Base-by-base conservation (phyloP, 1,139 yeast species). In the Geotrichum siamense region DNA sequence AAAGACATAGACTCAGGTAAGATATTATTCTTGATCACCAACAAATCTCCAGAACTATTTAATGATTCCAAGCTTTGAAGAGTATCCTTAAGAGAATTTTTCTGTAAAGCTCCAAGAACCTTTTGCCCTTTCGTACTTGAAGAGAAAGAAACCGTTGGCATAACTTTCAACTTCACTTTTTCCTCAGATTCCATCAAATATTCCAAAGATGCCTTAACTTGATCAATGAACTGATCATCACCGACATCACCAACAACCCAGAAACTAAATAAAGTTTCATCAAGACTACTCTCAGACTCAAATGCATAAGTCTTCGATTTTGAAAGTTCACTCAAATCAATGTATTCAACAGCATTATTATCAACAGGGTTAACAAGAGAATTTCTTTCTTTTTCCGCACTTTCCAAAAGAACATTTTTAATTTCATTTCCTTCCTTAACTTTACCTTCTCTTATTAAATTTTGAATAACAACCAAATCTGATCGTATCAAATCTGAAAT, bases 211-310 rank as follows among this genome's bases (percentile, higher is more conserved):
- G 65, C 66, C 9, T 61, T 48, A 10, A 78, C 57, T 55, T 79
- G 86, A 1, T 61, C 52, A 15, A 70, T 44, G 13, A 72, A 60
- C 1, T 53, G 48, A 1, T 51, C 39, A 2, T 68, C 56, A 13
- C 66, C 62, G 43, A 78, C 69, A 54, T 78, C 76, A 12, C 85
- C 87, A 43, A 77, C 61, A 10, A 81, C 51, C 71, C 83, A 78
- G 13, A 78, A 51, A 0, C 79, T 68, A 0, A 53, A 49, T 29
- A 38, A 43, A 15, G 33, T 33, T 12, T 45, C 50, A 19, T 42
- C 40, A 23, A 39, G 48, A 19, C 20, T 39, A 12, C 13, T 20
- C 26, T 33, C 31, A 27, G 31, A 31, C n/a, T 28, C 22, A 16
- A 43, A 38, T 2, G 12, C 39, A 21, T 40, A 42, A 13, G 38